A percentile compares a stretch with the other conserved stretches of the same genome.
phyloP scores from a whole-genome alignment of 306 rosid species.

The Elaeagnus macrophylla region DNA sequence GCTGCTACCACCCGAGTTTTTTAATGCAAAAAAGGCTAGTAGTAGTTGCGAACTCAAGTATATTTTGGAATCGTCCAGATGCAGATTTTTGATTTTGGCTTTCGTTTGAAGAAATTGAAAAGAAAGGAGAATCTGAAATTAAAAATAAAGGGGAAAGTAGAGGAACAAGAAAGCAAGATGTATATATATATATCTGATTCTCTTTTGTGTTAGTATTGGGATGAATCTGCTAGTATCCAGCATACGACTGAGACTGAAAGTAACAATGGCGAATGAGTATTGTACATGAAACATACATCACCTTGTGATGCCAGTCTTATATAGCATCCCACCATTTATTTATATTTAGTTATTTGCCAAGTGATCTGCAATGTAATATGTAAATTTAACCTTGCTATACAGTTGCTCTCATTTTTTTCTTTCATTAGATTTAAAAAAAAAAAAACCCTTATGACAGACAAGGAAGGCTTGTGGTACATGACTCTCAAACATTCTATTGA shows the following conservation, averaged over 20 bases:
- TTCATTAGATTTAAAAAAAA: too few relatives aligned
- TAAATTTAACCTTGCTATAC: slow-evolving; percentile 7
- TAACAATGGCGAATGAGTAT: too few relatives aligned
- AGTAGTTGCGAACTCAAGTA: slow-evolving; percentile 16
- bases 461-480: too few relatives aligned
- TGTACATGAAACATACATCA: slow-evolving; percentile 44
- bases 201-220: slow-evolving; percentile 29
- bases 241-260: too few relatives aligned
- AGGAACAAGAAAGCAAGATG: slow-evolving; percentile 50
- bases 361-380: slow-evolving; percentile 26
- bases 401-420: too few relatives aligned
- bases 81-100: slow-evolving; percentile 19
- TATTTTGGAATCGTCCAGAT: slow-evolving; percentile 18
- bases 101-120: slow-evolving; percentile 12
- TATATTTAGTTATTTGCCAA: slow-evolving; percentile 28
- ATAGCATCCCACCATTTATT: slow-evolving; percentile 26
- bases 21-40: slow-evolving; percentile 11
- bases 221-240: too few relatives aligned
- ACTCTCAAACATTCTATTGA: too few relatives aligned
- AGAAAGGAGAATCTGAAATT: slow-evolving; percentile 26
- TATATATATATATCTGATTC: slow-evolving; percentile 50
- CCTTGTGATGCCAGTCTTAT: slow-evolving; percentile 30
- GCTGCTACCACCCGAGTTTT: slow-evolving; percentile 21
- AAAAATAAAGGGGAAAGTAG: slow-evolving; percentile 29
- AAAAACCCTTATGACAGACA: too few relatives aligned